phyloP scores from a whole-genome alignment of 73 alveolate species.

The Paramecium sonneborni region DNA sequence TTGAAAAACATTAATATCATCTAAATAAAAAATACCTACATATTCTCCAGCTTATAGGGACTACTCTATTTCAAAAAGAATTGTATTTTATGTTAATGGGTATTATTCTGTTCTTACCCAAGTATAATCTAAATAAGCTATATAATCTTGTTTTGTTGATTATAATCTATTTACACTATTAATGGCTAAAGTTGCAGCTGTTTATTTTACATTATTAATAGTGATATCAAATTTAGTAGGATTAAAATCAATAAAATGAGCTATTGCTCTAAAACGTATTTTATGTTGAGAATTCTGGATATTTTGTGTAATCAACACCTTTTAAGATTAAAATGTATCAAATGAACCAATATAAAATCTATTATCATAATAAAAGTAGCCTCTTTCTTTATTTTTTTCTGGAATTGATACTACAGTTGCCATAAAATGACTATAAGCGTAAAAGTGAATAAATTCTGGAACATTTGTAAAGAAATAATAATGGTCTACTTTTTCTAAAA shows the following conservation, averaged over 20 bases:
- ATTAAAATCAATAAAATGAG: background rate
- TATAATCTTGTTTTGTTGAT: background rate
- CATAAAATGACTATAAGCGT: background rate
- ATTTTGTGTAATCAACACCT: background rate
- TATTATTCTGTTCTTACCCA: background rate
- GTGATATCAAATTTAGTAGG: background rate
- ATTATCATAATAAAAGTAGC: background rate
- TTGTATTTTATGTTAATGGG: background rate
- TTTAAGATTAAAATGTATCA: background rate
- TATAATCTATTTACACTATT: background rate
- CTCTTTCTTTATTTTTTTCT: background rate
- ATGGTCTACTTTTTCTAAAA: background rate
- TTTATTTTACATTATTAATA: background rate
- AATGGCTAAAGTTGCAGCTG: background rate
- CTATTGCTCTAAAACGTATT: background rate
- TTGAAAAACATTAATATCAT: background rate
- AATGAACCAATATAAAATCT: background rate
- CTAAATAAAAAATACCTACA: background rate
- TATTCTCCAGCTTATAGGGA: background rate
- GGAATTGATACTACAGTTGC: background rate
- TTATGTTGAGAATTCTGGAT: background rate
- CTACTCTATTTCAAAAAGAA: background rate
- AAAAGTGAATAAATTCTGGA: background rate
- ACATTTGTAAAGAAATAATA: background rate
- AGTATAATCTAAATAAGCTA: background rate